Evolutionary conservation across 176 grass and related monocot genomes (phyloP), one percentile per base, ranked within the genome.

Genomic region (Oryza coarctata): DNA sequence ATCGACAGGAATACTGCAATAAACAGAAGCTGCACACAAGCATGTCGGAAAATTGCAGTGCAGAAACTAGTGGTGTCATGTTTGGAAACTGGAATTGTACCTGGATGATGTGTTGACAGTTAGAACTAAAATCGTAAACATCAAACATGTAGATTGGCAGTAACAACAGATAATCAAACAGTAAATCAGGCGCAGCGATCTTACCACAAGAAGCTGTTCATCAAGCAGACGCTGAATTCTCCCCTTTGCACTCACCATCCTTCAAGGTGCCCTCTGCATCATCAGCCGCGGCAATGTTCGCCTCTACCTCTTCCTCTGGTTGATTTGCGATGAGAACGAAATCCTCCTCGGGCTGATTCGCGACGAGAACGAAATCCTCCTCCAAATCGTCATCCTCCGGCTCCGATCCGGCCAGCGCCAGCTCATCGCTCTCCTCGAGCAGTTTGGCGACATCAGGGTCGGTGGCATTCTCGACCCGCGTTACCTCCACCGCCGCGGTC

Each of bases 251-350:
- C 26, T 61, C 47, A 47, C 52, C 38, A 49, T 64, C 45, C 28
- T 23, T 68, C 76, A 77, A 44, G 13, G 20, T 43, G 38, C 26
- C 68, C 6, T 79, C 14, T 30, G 23, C 26, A 22, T 70, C 67
- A 40, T 47, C 60, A 49, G 18, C 2, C 36, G 29, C 50, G 31
- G 2, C 60, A 15, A 61, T 34, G 52, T 63, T 68, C 31, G 76
- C 38, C 6, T 68, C 75, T 38, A 27, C 86, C 5, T 45, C 86
- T 3, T 81, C 80, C 12, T 95, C 92, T 18, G 49, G 29, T 10
- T 88, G 77, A 85, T 90, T 91, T 49, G 90, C 93, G 34, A 90
- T 62, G 11, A 95, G 35, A 35, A 95, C 87, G 40, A 93, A 98
- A 86, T 98, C 95, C 63, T 98, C 92, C 27, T 49, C 67, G 35